Evolutionary conservation across 345 rosid species (phyloP).

Genomic region (Salix koriyanagi): DNA sequence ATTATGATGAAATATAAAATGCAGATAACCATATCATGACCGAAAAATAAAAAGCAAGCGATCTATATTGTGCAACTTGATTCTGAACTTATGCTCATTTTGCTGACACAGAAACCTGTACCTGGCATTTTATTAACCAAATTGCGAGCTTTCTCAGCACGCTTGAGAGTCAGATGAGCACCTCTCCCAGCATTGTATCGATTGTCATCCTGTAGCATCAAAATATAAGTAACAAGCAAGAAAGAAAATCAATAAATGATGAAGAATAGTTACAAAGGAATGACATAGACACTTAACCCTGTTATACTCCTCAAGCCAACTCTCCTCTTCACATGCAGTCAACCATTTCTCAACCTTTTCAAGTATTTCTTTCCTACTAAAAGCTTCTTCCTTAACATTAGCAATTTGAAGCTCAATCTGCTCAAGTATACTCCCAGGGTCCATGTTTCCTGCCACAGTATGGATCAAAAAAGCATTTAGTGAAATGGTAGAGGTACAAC

Average conservation of each 20-base stretch:
- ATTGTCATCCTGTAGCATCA: constrained; percentile 72
- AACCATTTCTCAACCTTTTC: constrained; percentile 97
- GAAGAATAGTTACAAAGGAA: background rate
- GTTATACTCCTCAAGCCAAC: constrained; percentile 98
- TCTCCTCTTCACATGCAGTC: constrained; percentile 89
- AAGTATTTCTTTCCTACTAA: constrained; percentile 83
- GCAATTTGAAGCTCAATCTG: constrained; percentile 83
- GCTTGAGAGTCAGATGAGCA: constrained; percentile 91
- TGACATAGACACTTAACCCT: constrained; percentile 47
- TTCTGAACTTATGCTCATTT: background rate
- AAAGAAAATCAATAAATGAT: background rate
- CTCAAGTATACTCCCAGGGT: constrained; percentile 62
- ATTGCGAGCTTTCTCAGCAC: constrained; percentile 97
- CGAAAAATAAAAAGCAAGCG: background rate
- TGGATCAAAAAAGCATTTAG: background rate
- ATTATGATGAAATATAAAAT: background rate
- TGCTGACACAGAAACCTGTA: constrained; percentile 12
- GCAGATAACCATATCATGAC: background rate
- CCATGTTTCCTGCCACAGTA: constrained; percentile 48
- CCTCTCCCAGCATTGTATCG: constrained; percentile 97
- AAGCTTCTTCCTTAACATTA: constrained; percentile 82
- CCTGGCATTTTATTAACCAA: constrained; percentile 94
- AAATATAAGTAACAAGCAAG: constrained; percentile 9
- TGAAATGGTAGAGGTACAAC: background rate
- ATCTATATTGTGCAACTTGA: background rate